A percentile compares a stretch with the other conserved stretches of the same genome.
These are phyloP conservation scores for Aureobasidium musti DNA, from an alignment of 2,329 filamentous ascomycete species.

Conservation along the genomic window DNA sequence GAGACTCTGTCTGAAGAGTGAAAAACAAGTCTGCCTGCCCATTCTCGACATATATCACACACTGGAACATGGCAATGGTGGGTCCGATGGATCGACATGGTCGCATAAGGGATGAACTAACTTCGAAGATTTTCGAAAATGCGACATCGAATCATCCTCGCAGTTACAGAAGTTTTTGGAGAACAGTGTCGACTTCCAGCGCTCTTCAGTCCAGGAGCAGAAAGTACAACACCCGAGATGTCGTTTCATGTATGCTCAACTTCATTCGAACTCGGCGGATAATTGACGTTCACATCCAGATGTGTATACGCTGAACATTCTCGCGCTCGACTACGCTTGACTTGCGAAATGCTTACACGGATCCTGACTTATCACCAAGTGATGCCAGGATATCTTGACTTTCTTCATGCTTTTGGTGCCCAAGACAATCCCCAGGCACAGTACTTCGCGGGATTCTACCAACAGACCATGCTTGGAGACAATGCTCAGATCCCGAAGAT, in stretches of 20 bases:
- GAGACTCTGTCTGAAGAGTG: not conserved
- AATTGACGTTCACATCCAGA: not conserved
- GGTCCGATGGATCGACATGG: too few species aligned
- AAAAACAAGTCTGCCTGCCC: not conserved
- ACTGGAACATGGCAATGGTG: not conserved
- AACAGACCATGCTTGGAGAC: not conserved
- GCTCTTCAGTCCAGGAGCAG: not conserved
- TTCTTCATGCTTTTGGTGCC: constrained; percentile 44
- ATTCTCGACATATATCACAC: not conserved
- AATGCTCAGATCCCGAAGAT: constrained; percentile 39
- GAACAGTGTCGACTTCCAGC: not conserved
- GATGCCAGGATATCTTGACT: constrained; percentile 47
- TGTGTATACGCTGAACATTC: not conserved
- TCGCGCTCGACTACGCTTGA: constrained; percentile 20
- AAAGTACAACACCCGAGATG: not conserved
- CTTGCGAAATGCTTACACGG: constrained; percentile 32
- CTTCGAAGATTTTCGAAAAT: not conserved
- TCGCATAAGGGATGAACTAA: too few species aligned
- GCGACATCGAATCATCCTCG: not conserved
- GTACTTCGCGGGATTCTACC: constrained; percentile 22
- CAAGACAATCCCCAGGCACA: constrained; percentile 40
- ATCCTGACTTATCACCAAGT: constrained; percentile 44
- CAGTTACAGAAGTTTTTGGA: not conserved
- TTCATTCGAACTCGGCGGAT: not conserved
- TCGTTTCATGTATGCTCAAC: not conserved